Evolutionary conservation across 345 rosid genomes (phyloP), one percentile per base, ranked within the genome.

Genomic region (Murraya paniculata): DNA sequence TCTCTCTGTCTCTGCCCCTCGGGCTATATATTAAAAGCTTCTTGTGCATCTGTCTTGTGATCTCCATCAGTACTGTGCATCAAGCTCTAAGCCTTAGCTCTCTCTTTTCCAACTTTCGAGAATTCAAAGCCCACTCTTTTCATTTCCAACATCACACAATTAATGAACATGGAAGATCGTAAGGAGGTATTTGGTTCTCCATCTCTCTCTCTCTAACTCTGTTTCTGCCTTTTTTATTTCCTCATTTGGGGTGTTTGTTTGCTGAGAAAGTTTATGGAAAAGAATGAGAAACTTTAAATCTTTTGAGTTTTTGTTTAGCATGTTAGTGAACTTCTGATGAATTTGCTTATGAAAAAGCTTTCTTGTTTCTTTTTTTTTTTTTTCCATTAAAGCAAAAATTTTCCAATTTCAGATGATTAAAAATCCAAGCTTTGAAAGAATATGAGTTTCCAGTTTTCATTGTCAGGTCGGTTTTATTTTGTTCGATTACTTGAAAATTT

Each of bases 91-190:
- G 68, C 68, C 33, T 33, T 7, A 53, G 57, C 57, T 53, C 41
- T 19, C 11, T 5, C 35, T 16, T 19, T 62, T 64, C 41, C 70
- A 30, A 1, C 73, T 61, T 6, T 64, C 57, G 18, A 53, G 57
- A 53, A 19, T 53, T 53, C 22, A 53, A 53, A 53, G 22, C 22
- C 19, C 8, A 7, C 9, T n/a, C 55, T 21, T 30, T 19, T 25
- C 64, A 68, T 18, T 21, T 64, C 68, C 24, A 5, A 5, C 14
- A 39, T 33, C 31, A 16, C 31, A 16, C 57, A 53, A 53, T 53
- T 27, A 11, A 45, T 13, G 28, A 28, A 58, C 83, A 90, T 91
- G 94, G 94, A 89, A 65, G 89, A 89, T 79, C 86, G 77, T 57
- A 89, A 88, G 80, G 94, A 88, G 94, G 94, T 89, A 77, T 68